phyloP scores from a whole-genome alignment of 2,329 filamentous ascomycete genomes.

The Clonostachys rosea region DNA sequence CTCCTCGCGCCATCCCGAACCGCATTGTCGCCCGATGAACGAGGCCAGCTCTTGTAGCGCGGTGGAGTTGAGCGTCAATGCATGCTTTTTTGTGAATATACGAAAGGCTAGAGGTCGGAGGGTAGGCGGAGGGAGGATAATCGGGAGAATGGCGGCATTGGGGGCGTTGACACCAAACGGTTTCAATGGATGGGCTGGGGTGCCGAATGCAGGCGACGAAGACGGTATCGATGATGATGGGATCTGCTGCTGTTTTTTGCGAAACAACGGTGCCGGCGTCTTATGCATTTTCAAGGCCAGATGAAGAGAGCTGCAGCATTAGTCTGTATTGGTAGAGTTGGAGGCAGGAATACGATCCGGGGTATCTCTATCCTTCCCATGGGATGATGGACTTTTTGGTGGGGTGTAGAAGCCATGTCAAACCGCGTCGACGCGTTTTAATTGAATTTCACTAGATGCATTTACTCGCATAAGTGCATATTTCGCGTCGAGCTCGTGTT shows the following conservation, averaged over 20 bases:
- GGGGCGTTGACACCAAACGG: slow-evolving; percentile 51
- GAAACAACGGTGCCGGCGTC: slow-evolving; percentile 30
- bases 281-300: slow-evolving; percentile 23
- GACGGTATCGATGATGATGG: slow-evolving; percentile 67
- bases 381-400: too few relatives aligned
- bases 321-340: too few relatives aligned
- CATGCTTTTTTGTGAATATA: slow-evolving; percentile 96
- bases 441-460: slow-evolving; percentile 24
- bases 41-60: slow-evolving; percentile 79
- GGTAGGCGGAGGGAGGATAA: slow-evolving; percentile 81
- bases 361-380: too few relatives aligned
- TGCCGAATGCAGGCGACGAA: slow-evolving; percentile 86
- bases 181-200: slow-evolving; percentile 74
- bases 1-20: slow-evolving; percentile 93
- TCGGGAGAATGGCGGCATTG: slow-evolving; percentile 71
- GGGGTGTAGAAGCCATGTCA: too few relatives aligned
- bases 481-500: not conserved
- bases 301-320: too few relatives aligned
- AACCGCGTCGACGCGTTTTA: slow-evolving; percentile 15
- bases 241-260: slow-evolving; percentile 21
- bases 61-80: slow-evolving; percentile 83
- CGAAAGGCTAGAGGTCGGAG: slow-evolving; percentile 88
- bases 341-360: too few relatives aligned
- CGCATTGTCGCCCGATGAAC: slow-evolving; percentile 91
- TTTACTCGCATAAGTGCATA: slow-evolving; percentile 8